phyloP scores from a whole-genome alignment of 768 basidiomycete genomes.

The Termitomyces eurrhizus region DNA sequence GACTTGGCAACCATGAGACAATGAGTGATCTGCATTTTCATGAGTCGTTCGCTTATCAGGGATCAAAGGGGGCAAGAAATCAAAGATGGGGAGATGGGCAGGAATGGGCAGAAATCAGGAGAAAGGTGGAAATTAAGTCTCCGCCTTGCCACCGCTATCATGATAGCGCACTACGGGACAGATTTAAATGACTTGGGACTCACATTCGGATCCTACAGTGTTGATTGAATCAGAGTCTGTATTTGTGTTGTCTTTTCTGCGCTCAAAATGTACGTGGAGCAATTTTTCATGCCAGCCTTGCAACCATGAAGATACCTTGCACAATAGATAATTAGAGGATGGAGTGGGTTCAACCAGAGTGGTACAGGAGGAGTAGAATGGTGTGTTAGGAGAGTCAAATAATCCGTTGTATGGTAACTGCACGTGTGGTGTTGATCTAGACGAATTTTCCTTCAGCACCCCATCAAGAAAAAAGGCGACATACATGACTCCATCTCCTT shows the following conservation, averaged over 20 bases:
- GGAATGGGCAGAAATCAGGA: neutral
- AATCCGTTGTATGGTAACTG: neutral
- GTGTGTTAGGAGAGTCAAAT: no score
- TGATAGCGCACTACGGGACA: neutral
- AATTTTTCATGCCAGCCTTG: slow-evolving; percentile 2
- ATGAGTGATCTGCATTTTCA: slow-evolving; percentile 36
- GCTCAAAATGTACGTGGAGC: neutral
- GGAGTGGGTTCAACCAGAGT: neutral
- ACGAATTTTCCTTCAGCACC: neutral
- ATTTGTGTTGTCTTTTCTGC: neutral
- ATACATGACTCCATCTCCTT: neutral
- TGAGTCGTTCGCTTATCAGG: slow-evolving; percentile 2
- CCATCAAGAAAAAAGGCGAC: neutral
- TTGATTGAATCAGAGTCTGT: neutral
- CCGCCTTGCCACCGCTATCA: neutral
- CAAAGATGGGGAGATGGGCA: neutral
- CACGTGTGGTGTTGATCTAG: neutral
- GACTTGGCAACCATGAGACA: slow-evolving; percentile 54
- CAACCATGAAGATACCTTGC: slow-evolving; percentile 2
- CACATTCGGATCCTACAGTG: slow-evolving; percentile 5
- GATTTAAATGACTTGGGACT: neutral
- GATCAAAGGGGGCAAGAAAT: neutral
- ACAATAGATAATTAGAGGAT: slow-evolving; percentile 1
- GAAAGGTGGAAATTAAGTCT: neutral
- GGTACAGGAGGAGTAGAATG: neutral